Percentiles rank a stretch among this genome's conserved stretches.
These are phyloP conservation scores for Pachysandra terminalis DNA, from an alignment of 164 flowering plant species.

Conservation along the genomic window DNA sequence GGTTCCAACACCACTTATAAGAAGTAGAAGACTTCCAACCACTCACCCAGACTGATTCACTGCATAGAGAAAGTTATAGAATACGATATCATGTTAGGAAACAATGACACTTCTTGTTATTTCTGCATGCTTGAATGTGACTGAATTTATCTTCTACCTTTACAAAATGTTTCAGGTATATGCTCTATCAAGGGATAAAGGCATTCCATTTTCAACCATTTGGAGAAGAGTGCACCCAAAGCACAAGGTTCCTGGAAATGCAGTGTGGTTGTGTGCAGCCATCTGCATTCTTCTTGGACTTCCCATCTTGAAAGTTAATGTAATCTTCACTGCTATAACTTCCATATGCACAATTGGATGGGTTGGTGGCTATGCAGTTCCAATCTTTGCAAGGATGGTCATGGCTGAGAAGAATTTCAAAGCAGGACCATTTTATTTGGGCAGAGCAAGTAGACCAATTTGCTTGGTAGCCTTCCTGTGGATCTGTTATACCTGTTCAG, in stretches of 20 bases:
- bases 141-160: no score
- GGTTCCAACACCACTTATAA: no score
- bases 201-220: slow-evolving; percentile 57
- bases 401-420: slow-evolving; percentile 60
- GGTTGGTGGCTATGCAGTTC: slow-evolving; percentile 87
- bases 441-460: slow-evolving; percentile 58
- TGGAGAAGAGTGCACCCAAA: slow-evolving; percentile 67
- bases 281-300: slow-evolving; percentile 68
- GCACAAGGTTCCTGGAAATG: slow-evolving; percentile 70
- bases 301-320: slow-evolving; percentile 61
- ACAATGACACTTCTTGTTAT: no score
- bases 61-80: no score
- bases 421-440: slow-evolving; percentile 61
- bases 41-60: no score
- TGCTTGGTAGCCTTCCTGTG: slow-evolving; percentile 67
- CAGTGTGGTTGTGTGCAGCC: slow-evolving; percentile 79
- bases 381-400: slow-evolving; percentile 66
- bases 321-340: slow-evolving; percentile 64
- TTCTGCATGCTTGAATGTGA: no score
- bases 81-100: no score
- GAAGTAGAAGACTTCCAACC: no score
- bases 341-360: slow-evolving; percentile 70
- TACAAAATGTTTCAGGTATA: slow-evolving; percentile 39
- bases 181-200: slow-evolving; percentile 66
- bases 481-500: slow-evolving; percentile 69